A percentile compares a stretch with the other conserved stretches of the same genome.
Conservation (phyloP, 1,284 basidiomycete genomes). For the Ceratobasidium theobromae region DNA sequence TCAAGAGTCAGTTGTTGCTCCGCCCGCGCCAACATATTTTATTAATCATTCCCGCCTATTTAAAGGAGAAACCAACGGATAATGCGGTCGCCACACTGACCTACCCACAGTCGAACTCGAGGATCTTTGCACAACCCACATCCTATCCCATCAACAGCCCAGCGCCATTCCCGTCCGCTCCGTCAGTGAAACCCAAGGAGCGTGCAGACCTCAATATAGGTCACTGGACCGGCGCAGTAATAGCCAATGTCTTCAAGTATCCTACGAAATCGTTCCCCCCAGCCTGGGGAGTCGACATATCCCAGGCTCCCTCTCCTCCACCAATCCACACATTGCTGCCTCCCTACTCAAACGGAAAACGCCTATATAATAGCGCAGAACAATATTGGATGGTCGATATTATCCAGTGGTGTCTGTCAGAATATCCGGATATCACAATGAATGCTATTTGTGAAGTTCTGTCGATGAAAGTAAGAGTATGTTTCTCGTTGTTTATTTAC, state of each 20-base stretch:
- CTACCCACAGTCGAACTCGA: background rate
- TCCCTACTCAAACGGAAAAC: background rate
- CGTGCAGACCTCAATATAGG: background rate
- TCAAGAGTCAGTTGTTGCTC: background rate
- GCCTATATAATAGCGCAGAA: background rate
- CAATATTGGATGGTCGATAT: slow-evolving; percentile 1
- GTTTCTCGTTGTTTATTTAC: background rate
- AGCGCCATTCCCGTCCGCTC: background rate
- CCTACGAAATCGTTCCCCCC: background rate
- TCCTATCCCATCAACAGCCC: background rate
- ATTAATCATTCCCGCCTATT: background rate
- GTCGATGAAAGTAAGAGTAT: background rate
- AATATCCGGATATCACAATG: slow-evolving; percentile 1
- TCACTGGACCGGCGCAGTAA: background rate
- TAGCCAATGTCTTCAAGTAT: background rate
- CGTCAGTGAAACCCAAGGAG: background rate
- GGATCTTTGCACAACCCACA: background rate
- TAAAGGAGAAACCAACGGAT: background rate
- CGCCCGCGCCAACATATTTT: background rate
- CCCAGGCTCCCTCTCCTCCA: background rate
- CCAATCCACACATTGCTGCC: background rate
- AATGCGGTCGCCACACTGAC: background rate
- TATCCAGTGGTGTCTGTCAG: slow-evolving; percentile 17
- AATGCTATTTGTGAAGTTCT: background rate
- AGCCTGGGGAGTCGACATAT: background rate